Evolutionary conservation across 768 basidiomycete species (phyloP), one percentile per base, ranked within the genome.

Genomic region (Termitomyces sp.): DNA sequence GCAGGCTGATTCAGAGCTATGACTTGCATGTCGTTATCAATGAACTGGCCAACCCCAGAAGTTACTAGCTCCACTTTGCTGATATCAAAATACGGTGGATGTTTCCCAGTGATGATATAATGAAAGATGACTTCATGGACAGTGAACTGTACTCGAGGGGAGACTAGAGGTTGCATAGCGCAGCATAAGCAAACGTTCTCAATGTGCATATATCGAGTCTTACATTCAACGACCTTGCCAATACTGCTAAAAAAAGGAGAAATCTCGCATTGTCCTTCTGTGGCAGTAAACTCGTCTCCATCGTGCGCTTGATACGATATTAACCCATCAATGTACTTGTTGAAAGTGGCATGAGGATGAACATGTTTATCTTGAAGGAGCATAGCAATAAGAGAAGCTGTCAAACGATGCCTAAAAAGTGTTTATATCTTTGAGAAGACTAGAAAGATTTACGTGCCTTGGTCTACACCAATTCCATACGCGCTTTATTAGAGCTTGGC

Each of bases 401-500:
- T 58, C 20, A 58, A 39, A 24, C 16, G 33, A 32, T 57, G 45
- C 35, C 35, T 57, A 24, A 32, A 16, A 32, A 3, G 28, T 38
- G 36, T 53, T 35, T 3, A 51, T 32, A 36, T 33, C 18, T 24
- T 46, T 11, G 38, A 28, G 40, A 55, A 6, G 13, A 32, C 15
- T 7, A 42, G 39, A 4, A 40, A 15, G 13, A 40, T 24, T 42
- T 22, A 24, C 18, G 11, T 57, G 20, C 56, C 56, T 57, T 36
- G 44, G n/a, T 46, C 44, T 38, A 36, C 56, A 57, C 56, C 56
- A 57, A 38, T 48, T n/a, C 56, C 56, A 57, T 15, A 46, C 22
- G 13, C 56, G 45, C 13, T 24, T 11, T 9, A 46, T 7, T 15
- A 57, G 13, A 3, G 55, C 40, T 46, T 38, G 45, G 4, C 45